phyloP scores from a whole-genome alignment of 352 stramenopile species.

The Sclerospora graminicola region DNA sequence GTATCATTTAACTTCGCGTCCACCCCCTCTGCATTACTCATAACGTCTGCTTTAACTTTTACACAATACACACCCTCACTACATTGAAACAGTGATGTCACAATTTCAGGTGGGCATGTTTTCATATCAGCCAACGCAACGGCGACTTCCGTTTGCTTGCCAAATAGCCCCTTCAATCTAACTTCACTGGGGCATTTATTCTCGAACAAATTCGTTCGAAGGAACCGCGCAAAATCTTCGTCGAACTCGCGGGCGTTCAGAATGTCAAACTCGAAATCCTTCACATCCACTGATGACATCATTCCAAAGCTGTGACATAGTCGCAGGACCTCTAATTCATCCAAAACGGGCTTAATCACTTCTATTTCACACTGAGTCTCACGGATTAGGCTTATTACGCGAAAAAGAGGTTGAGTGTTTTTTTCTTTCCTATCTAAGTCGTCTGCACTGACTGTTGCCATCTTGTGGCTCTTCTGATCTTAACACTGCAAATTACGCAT shows the following conservation, averaged over 20 bases:
- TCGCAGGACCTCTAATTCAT: slow-evolving; percentile 62
- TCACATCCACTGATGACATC: slow-evolving; percentile 30
- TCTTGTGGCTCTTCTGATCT: neutral
- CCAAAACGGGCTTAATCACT: slow-evolving; percentile 59
- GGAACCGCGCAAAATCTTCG: slow-evolving; percentile 48
- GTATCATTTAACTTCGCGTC: neutral
- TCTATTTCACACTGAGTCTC: slow-evolving; percentile 35
- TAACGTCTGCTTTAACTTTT: slow-evolving; percentile 4
- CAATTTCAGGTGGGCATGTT: slow-evolving; percentile 24
- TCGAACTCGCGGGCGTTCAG: slow-evolving; percentile 46
- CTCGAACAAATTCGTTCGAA: slow-evolving; percentile 38
- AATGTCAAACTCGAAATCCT: slow-evolving; percentile 39
- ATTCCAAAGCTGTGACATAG: slow-evolving; percentile 44
- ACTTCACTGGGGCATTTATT: slow-evolving; percentile 7
- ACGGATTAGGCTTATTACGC: neutral
- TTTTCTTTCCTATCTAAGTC: neutral
- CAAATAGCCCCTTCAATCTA: slow-evolving; percentile 35
- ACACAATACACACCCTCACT: slow-evolving; percentile 54
- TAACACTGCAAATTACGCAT: neutral
- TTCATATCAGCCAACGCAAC: slow-evolving; percentile 24
- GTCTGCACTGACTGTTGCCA: neutral
- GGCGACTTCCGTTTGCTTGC: slow-evolving; percentile 42
- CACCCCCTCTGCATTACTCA: neutral
- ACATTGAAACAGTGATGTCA: slow-evolving; percentile 10
- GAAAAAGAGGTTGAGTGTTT: neutral